Evolutionary conservation across 1,284 basidiomycete species (phyloP).

Genomic region (Abortiporus biennis): DNA sequence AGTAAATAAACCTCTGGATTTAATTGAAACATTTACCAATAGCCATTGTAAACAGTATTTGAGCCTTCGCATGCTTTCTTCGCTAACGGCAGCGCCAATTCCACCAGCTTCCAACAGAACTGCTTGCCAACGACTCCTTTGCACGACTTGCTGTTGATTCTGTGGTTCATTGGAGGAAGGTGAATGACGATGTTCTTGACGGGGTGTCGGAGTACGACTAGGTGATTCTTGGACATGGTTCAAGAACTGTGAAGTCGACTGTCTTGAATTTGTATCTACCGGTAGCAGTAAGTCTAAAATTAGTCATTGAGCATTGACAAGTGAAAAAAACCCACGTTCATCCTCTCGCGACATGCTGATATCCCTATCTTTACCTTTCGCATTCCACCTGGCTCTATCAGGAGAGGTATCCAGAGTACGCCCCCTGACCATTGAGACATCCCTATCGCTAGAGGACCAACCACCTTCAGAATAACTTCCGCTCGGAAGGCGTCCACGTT

Average conservation of each 20-base stretch:
- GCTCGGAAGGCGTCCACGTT: background rate
- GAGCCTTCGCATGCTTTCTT: constrained; percentile 83
- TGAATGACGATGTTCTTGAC: constrained; percentile 14
- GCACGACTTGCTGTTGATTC: constrained; percentile 40
- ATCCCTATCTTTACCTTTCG: constrained; percentile 11
- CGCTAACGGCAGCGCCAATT: constrained; percentile 80
- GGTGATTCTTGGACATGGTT: constrained; percentile 12
- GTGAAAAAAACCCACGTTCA: constrained; percentile 2
- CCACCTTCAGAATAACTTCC: background rate
- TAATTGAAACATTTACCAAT: constrained; percentile 44
- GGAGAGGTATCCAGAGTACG: constrained; percentile 1
- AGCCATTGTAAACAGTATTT: constrained; percentile 89
- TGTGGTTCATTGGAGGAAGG: constrained; percentile 18
- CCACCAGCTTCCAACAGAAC: constrained; percentile 87
- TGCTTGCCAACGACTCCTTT: constrained; percentile 76
- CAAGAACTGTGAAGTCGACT: too few relatives aligned
- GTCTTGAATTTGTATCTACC: too few relatives aligned
- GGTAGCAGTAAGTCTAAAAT: too few relatives aligned
- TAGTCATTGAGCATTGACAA: background rate
- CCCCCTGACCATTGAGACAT: background rate
- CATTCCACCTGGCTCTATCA: too few relatives aligned
- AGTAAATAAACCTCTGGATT: constrained; percentile 1
- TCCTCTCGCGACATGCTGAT: constrained; percentile 14
- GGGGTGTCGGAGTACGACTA: constrained; percentile 23
- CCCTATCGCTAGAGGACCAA: background rate